Evolutionary conservation across 331 rosid species (phyloP), one percentile per base, ranked within the genome.

Genomic region (Ulmus americana): DNA sequence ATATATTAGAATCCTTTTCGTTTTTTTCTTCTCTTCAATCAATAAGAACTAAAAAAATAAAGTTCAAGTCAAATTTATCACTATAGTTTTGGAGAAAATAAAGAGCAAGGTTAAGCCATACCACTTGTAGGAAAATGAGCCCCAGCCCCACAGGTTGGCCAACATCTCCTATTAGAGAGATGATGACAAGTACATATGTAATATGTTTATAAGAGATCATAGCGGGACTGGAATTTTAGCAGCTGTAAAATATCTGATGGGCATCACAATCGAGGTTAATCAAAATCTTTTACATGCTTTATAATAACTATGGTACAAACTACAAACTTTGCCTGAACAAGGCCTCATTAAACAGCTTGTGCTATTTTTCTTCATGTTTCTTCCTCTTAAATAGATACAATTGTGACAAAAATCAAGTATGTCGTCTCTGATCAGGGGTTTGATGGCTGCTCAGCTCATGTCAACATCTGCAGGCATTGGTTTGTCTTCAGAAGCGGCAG

Each of bases 391-490:
- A 45, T 20, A 57, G 13, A 0, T 8, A 6, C 45, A 39, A 28
- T 20, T n/a, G 35, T 14, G 58, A 67, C 59, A 58, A 43, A 76
- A 59, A 11, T 53, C 35, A 0, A 28, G 35, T 28, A 28, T 28
- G 35, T 28, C 35, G 35, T 28, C 35, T 28, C 35, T 28, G 35
- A 28, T 28, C 35, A 2, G 35, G 16, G 15, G 9, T 13, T 10
- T n/a, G 13, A 50, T 12, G 55, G 55, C 15, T 50, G 15, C 10
- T 65, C 20, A 51, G 70, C 39, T 42, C 5, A 77, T 76, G 61
- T 83, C 95, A 44, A 79, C 76, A 49, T 84, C 95, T 6, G 67
- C 8, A 60, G 87, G 47, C 78, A 84, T 85, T 0, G 85, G 59
- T 68, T 85, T 15, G 83, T 39, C 35, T 41, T 58, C 55, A 7